These are phyloP conservation scores for Knoxia roxburghii DNA, from an alignment of 257 asterid species.

Conservation along the genomic window DNA sequence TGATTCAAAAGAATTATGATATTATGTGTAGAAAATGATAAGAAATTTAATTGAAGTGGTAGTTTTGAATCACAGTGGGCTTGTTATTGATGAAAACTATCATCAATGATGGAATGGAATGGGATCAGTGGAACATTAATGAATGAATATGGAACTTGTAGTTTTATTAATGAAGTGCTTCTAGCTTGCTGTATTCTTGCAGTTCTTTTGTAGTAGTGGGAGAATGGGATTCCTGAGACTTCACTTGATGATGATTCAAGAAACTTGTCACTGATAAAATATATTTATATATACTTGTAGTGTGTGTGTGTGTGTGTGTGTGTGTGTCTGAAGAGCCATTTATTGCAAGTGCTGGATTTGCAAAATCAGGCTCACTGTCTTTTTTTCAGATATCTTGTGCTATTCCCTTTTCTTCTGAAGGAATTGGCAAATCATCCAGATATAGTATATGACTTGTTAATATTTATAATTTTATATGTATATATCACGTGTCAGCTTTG, in stretches of 20 bases:
- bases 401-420: slow-evolving; percentile 11
- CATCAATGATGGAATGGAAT: background rate
- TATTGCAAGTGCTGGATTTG: slow-evolving; percentile 37
- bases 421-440: slow-evolving; percentile 36
- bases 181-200: background rate
- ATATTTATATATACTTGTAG: too few relatives aligned
- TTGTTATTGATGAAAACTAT: background rate
- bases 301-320: too few relatives aligned
- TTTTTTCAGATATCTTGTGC: slow-evolving; percentile 8
- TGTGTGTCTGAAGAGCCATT: slow-evolving; percentile 23
- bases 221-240: background rate
- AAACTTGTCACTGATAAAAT: slow-evolving; percentile 16
- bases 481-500: slow-evolving; percentile 48
- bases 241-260: background rate
- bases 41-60: slow-evolving; percentile 6
- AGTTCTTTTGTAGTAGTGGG: background rate
- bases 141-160: slow-evolving; percentile 26
- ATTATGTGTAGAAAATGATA: too few relatives aligned
- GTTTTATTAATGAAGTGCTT: slow-evolving; percentile 7
- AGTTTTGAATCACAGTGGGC: background rate
- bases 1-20: background rate
- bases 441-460: slow-evolving; percentile 17
- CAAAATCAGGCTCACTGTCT: slow-evolving; percentile 31
- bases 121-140: slow-evolving; percentile 9
- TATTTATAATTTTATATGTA: slow-evolving; percentile 33